phyloP scores from a whole-genome alignment of 2,329 filamentous ascomycete genomes.

The Colletotrichum costaricense region DNA sequence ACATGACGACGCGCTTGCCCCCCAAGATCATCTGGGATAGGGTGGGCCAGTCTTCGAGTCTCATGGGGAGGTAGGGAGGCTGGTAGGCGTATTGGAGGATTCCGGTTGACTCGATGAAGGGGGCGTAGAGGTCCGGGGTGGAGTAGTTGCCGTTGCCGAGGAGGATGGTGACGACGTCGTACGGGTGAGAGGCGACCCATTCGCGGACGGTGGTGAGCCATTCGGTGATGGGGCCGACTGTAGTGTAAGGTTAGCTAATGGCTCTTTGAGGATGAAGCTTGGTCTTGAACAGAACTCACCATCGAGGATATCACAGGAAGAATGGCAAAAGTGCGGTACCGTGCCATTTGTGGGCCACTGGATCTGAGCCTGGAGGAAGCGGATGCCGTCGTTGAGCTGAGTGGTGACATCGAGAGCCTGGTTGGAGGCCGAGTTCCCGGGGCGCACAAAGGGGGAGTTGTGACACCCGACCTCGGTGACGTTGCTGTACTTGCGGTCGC shows the following conservation, averaged over 20 bases:
- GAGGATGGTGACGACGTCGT: conserved; percentile 88
- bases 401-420: conserved; percentile 74
- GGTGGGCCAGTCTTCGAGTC: conserved; percentile 83
- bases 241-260: background rate
- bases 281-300: background rate
- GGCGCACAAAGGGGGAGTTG: conserved; percentile 81
- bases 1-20: conserved; percentile 79
- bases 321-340: conserved; percentile 83
- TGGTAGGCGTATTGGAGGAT: conserved; percentile 79
- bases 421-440: conserved; percentile 80
- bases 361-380: conserved; percentile 73
- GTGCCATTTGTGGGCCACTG: conserved; percentile 64
- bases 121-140: conserved; percentile 70
- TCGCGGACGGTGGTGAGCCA: conserved; percentile 76
- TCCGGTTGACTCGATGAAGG: conserved; percentile 77
- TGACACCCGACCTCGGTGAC: conserved; percentile 83
- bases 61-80: conserved; percentile 78
- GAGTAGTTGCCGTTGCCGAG: conserved; percentile 87
- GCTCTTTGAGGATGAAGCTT: too few relatives aligned
- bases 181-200: conserved; percentile 83
- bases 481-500: conserved; percentile 81
- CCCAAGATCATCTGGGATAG: conserved; percentile 79
- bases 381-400: conserved; percentile 83
- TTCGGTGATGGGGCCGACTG: conserved; percentile 77
- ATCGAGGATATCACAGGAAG: conserved; percentile 83